Percentiles rank a stretch among this genome's conserved stretches.
These are phyloP conservation scores for Phlebopus sp. DNA, from an alignment of 1,284 basidiomycete species.

Conservation along the genomic window DNA sequence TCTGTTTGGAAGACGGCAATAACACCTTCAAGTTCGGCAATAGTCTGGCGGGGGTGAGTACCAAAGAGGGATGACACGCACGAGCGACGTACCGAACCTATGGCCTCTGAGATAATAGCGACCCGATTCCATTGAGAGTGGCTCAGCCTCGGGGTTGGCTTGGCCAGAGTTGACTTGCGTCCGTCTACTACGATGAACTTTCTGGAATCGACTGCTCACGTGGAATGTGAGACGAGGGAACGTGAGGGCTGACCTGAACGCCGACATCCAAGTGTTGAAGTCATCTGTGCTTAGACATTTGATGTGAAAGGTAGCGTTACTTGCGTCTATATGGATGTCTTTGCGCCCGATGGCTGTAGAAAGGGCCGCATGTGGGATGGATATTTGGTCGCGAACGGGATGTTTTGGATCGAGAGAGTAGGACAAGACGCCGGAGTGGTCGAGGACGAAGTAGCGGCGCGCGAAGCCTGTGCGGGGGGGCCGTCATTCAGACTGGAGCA, in stretches of 20 bases:
- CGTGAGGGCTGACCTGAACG: constrained; percentile 54
- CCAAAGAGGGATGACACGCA: constrained; percentile 6
- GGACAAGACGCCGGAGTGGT: constrained; percentile 63
- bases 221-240: constrained; percentile 1
- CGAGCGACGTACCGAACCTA: constrained; percentile 48
- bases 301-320: constrained; percentile 74
- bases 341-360: constrained; percentile 65
- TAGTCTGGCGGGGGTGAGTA: constrained; percentile 31
- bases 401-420: constrained; percentile 75
- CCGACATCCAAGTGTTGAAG: constrained; percentile 71
- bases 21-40: constrained; percentile 43
- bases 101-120: constrained; percentile 55
- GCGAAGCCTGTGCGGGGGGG: constrained; percentile 62
- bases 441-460: constrained; percentile 71
- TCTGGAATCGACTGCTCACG: constrained; percentile 34
- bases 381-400: constrained; percentile 67
- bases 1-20: constrained; percentile 35
- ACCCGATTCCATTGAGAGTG: constrained; percentile 45
- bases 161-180: constrained; percentile 46
- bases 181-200: constrained; percentile 55
- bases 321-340: constrained; percentile 78
- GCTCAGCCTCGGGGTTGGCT: constrained; percentile 37
- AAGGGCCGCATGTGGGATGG: constrained; percentile 68
- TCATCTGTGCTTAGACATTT: constrained; percentile 70
- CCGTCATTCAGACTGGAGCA: constrained; percentile 4